phyloP scores from a whole-genome alignment of 192 early-diverging fungal species.

The Coemansia asiatica region DNA sequence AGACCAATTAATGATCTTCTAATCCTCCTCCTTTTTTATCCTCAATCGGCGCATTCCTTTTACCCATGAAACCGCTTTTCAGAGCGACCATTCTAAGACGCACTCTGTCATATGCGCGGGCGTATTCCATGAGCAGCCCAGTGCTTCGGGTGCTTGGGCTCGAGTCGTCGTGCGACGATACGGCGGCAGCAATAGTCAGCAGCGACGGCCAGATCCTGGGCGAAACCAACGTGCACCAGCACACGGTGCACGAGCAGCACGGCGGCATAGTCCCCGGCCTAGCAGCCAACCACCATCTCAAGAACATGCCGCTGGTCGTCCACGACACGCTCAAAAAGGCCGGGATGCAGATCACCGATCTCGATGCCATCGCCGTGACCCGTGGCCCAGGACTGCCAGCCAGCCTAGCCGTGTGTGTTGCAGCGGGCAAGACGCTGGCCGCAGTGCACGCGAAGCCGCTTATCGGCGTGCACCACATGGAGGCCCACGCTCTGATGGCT shows the following conservation, averaged over 20 bases:
- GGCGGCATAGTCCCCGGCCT: conserved; percentile 75
- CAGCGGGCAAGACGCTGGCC: conserved; percentile 72
- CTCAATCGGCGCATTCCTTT: background rate
- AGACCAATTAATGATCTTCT: too few relatives aligned
- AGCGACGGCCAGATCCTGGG: conserved; percentile 64
- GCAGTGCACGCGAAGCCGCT: conserved; percentile 65
- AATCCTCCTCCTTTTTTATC: background rate
- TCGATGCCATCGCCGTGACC: conserved; percentile 76
- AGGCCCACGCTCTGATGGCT: conserved; percentile 77
- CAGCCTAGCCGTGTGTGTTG: conserved; percentile 67
- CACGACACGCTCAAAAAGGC: conserved; percentile 61
- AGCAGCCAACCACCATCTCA: conserved; percentile 66
- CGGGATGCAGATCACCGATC: conserved; percentile 48
- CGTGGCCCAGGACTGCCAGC: conserved; percentile 73
- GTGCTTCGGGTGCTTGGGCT: conserved; percentile 59
- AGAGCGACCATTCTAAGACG: background rate
- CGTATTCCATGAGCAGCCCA: background rate
- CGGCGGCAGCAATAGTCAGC: conserved; percentile 70
- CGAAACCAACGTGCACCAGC: conserved; percentile 64
- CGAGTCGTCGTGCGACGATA: conserved; percentile 82
- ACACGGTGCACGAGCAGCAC: conserved; percentile 65
- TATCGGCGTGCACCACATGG: conserved; percentile 83
- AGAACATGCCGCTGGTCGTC: conserved; percentile 63
- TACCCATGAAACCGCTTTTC: background rate
- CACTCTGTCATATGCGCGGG: background rate